Base-by-base conservation (phyloP, 768 basidiomycete species). In the Cystoderma amianthinum region DNA sequence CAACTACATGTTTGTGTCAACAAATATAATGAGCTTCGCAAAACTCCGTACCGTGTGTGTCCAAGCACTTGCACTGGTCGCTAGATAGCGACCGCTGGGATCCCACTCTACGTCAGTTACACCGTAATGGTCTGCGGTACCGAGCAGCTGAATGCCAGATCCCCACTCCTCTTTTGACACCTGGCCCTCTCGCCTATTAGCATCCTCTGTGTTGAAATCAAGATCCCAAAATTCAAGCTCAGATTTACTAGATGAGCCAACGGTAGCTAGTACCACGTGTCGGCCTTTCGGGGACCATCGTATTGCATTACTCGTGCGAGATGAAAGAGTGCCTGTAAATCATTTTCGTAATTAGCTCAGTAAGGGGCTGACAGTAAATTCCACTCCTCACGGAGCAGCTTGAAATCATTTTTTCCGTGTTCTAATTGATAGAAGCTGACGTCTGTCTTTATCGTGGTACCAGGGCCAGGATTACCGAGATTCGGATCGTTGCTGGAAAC, bases 191-290 rank as follows among this genome's bases (percentile, higher is more conserved):
- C 70, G 72, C 32, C 68, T 66, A 9, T 62, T 62, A 7, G 55
- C 56, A 42, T 79, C 74, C 44, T 88, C 85, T 20, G 63, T 64
- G 48, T 76, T 83, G 59, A 96, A 94, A 67, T 99, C 96, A 33
- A 97, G 73, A 63, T 99, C 96, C 93, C 90, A 99, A 66, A 98
- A 99, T 59, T 98, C 95, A 20, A 99, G 74, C 62, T 97, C 96
- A 6, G 91, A 98, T 67, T 98, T 98, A 53, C 77, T 82, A 9
- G 90, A 85, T 6, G 90, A 94, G 19, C 95, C 96, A 43, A 98
- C 87, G 32, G 94, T 98, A 17, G 94, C 94, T 45, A 98, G 78
- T 40, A 96, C 87, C 44, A 95, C 87, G 65, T 97, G 92, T 33
- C 95, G 85, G 41, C 96, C 96, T 40, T 88, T 82, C 28, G 96